Base-by-base conservation (phyloP, 2,329 filamentous ascomycete genomes). In the Stagonosporopsis cucurbitacearum region DNA sequence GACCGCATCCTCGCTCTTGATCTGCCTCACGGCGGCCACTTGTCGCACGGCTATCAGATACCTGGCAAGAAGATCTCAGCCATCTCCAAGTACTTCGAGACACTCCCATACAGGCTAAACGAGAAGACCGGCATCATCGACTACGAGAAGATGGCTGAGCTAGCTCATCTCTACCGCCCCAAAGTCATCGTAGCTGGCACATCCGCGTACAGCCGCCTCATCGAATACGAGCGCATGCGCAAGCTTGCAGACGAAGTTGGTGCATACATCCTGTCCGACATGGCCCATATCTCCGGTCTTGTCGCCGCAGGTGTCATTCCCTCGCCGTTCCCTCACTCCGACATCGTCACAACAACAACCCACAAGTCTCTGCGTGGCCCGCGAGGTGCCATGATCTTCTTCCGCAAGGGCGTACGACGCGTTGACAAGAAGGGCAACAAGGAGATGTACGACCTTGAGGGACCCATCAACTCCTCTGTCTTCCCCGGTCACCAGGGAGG, bases 331-430 rank as follows among this genome's bases (percentile, higher is more conserved):
- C 83, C 87, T 62, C 83, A 96, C 78, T 94, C 95, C 65, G 95
- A 99, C 75, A 89, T 99, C 54, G 95, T 99, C 69, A 99, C 95
- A 62, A 99, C 95, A 62, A 99, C 95, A 60, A 99, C 95, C 42
- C 95, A 99, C 88, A 99, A 99, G 86, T 97, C 93, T 52, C 90
- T 99, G 68, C 92, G 95, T 79, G 95, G 95, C 57, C 95, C 95
- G 57, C 92, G 95, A 77, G 95, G 95, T 73, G 95, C 95, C 76
- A 99, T 99, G 95, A 99, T 99, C 82, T 99, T 99, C 87, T 99
- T 93, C 88, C 91, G 95, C 80, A 97, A 96, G 84, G 95, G 95
- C 62, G 88, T 97, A 59, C 90, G 94, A 73, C 92, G 89, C 72
- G 89, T 89, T 50, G 91, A 98, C 75, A 82, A 90, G 79, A 97